Base-by-base conservation (phyloP, 1,139 yeast species). In the Suhomyces kunorum region DNA sequence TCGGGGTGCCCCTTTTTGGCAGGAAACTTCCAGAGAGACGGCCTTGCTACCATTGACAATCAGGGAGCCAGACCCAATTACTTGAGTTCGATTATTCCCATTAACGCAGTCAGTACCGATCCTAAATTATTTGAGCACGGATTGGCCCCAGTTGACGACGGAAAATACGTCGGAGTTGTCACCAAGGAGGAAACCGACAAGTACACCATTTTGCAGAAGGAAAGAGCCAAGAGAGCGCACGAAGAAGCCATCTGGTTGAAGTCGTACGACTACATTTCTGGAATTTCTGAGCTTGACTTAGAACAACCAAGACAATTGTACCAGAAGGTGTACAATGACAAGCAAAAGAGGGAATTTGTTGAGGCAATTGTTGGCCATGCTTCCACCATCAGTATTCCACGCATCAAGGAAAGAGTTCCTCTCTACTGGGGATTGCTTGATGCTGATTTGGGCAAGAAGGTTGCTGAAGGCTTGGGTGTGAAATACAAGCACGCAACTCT, bases 251-350 rank as follows among this genome's bases (percentile, higher is more conserved):
- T 66, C 36, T 65, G 71, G 63, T 56, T 55, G 35, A 66, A 66
- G 47, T 56, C 68, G 11, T 69, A 61, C 51, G 64, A 60, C 43
- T 67, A 60, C 50, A 53, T 68, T 38, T 64, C 68, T 26, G 76
- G 76, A 6, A 53, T 67, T 25, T 54, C 64, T 34, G 74, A 68
- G 34, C 49, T 67, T 25, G 76, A 71, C 47, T 53, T 69, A 26
- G 76, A 71, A 43, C 77, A 71, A 47, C 76, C 77, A 36, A 60
- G 76, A 50, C 62, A 51, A 0, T 54, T 72, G 45, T 71, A 69
- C 46, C 61, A 60, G 34, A 63, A 63, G 38, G 74, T 72, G 1
- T 70, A 48, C 47, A 52, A 44, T 41, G 66, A 56, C 8, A 57
- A 54, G 8, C 60, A 57, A 22, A 64, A 61, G 50, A 46, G 56